Evolutionary conservation across 2,329 filamentous ascomycete genomes (phyloP).

Genomic region (Mollisia scopiformis): DNA sequence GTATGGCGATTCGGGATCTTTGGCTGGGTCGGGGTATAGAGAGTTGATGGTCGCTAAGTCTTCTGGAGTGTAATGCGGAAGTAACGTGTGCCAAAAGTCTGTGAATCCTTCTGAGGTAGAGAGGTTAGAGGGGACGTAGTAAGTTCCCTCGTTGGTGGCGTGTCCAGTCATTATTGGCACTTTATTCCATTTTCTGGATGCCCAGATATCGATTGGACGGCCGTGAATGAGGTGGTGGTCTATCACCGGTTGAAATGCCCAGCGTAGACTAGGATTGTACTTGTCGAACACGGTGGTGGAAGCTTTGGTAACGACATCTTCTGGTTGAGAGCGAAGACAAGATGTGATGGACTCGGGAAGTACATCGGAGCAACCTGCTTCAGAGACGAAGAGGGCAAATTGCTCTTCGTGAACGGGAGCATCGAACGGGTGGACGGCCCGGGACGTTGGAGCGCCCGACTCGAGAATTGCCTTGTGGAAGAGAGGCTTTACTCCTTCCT

Average conservation of each 20-base stretch:
- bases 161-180: conserved; percentile 69
- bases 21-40: conserved; percentile 64
- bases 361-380: conserved; percentile 43
- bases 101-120: conserved; percentile 55
- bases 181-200: conserved; percentile 51
- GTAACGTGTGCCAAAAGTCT: conserved; percentile 60
- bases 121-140: conserved; percentile 55
- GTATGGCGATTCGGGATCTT: conserved; percentile 43
- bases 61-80: conserved; percentile 54
- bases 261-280: conserved; percentile 47
- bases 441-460: conserved; percentile 55
- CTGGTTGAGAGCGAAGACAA: conserved; percentile 48
- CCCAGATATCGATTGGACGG: conserved; percentile 60
- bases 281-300: conserved; percentile 46
- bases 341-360: conserved; percentile 50
- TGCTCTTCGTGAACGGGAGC: conserved; percentile 61
- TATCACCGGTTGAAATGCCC: conserved; percentile 71
- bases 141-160: conserved; percentile 68
- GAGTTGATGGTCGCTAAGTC: conserved; percentile 57
- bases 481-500: conserved; percentile 40
- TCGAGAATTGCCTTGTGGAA: conserved; percentile 58
- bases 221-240: conserved; percentile 60
- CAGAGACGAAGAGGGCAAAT: conserved; percentile 52
- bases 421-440: conserved; percentile 53
- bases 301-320: conserved; percentile 42